A percentile compares a stretch with the other conserved stretches of the same genome.
Evolutionary conservation across 306 rosid genomes (phyloP).

Genomic region (Argentina anserina): DNA sequence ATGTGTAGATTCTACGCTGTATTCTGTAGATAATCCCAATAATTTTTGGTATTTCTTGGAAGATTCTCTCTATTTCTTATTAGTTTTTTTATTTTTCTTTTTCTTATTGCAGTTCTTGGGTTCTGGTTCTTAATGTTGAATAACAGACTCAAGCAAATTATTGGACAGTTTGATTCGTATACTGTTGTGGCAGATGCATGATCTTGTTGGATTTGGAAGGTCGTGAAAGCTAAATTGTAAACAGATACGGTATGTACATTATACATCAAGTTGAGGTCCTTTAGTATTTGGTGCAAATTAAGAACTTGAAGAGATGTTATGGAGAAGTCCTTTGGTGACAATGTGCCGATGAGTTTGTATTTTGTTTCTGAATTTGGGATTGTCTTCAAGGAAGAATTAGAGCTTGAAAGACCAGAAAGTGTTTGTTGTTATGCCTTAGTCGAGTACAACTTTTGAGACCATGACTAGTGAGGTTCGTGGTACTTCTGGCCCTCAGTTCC

Average conservation of each 20-base stretch:
- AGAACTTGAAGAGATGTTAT: conserved; percentile 15
- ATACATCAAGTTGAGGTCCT: background rate
- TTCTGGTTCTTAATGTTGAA: too few species aligned
- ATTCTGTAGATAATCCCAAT: too few species aligned
- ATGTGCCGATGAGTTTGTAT: background rate
- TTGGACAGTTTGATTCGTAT: conserved; percentile 22
- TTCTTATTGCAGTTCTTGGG: too few species aligned
- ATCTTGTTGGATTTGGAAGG: conserved; percentile 6
- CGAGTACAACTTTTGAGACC: conserved; percentile 27
- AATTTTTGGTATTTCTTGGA: too few species aligned
- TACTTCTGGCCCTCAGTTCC: conserved; percentile 29
- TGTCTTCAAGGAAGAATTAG: conserved; percentile 16
- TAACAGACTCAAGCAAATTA: conserved; percentile 8
- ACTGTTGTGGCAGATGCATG: background rate
- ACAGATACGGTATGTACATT: background rate
- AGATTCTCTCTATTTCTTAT: too few species aligned
- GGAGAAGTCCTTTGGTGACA: conserved; percentile 3
- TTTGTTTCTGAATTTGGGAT: background rate
- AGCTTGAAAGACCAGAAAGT: conserved; percentile 19
- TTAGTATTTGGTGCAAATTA: background rate
- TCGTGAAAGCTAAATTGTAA: background rate
- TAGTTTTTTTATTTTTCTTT: too few species aligned
- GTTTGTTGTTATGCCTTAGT: conserved; percentile 26
- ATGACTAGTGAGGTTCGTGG: conserved; percentile 64
- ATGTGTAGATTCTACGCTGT: too few species aligned